Evolutionary conservation across 2,329 filamentous ascomycete genomes (phyloP), one percentile per base, ranked within the genome.

Genomic region (Amauroascus niger): DNA sequence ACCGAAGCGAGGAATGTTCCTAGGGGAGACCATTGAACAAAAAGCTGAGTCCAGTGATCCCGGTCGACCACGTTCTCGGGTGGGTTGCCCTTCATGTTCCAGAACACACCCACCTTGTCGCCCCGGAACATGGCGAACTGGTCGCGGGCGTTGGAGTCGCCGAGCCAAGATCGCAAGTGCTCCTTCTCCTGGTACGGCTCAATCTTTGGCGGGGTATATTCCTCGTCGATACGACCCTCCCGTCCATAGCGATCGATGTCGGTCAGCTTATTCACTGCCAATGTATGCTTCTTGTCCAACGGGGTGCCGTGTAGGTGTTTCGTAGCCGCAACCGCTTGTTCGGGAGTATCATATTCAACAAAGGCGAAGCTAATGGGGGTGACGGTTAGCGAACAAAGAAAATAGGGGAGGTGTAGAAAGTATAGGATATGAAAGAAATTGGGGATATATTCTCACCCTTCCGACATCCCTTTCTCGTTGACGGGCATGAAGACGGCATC

Each of bases 221-320:
- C 84, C 66, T 98, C 93, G 61, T 95, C 87, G 64, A 98, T 81
- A 61, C 89, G 84, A 62, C 93, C 93, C 75, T 97, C 93, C 59
- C 89, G 83, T 59, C 93, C 93, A 70, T 88, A 98, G 62, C 93
- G 86, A 70, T 98, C 93, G 66, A 98, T 90, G 69, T 98, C 93
- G 64, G 90, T 96, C 64, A 98, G 80, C 75, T 98, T 98, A 82
- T 98, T 98, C 64, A 98, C 90, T 59, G 85, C 81, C 63, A 98
- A 82, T 50, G 82, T 95, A 79, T 98, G 90, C 76, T 85, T 96
- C 81, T 94, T 97, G 76, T 98, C 93, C 65, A 98, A 86, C 43
- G 91, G 81, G 5, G 86, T 83, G 64, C 82, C 81, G 71, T 98
- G 84, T 56, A 98, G 84, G 65, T 87, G 82, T 71, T 95, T 90